Evolutionary conservation across 768 basidiomycete species (phyloP).

Genomic region (Tulasnella sp.): DNA sequence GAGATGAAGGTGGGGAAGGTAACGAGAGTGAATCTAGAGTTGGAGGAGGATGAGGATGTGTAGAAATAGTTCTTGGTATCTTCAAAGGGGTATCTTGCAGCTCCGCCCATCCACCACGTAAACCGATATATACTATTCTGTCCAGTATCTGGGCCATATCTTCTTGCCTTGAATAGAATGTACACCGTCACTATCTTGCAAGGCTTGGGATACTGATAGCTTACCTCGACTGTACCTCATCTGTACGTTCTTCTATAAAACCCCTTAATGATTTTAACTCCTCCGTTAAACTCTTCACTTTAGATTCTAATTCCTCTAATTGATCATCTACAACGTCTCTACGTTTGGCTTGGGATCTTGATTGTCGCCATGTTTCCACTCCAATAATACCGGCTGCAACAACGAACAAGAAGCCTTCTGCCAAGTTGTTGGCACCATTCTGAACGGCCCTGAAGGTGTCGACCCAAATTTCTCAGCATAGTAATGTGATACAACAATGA

Average conservation of each 20-base stretch:
- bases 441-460: constrained; percentile 52
- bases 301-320: constrained; percentile 35
- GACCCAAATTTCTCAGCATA: neutral
- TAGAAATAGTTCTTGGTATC: constrained; percentile 18
- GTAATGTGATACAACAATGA: neutral
- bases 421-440: constrained; percentile 71
- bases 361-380: constrained; percentile 63
- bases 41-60: neutral
- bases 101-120: constrained; percentile 51
- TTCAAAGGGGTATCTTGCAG: constrained; percentile 47
- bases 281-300: constrained; percentile 12
- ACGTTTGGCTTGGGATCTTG: constrained; percentile 55
- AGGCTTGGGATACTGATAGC: constrained; percentile 17
- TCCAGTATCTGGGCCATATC: constrained; percentile 54
- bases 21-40: too few species aligned
- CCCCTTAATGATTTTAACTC: constrained; percentile 31
- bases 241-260: constrained; percentile 34
- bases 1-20: too few species aligned
- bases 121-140: constrained; percentile 53
- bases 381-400: constrained; percentile 65
- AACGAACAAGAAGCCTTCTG: constrained; percentile 71
- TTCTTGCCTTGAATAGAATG: constrained; percentile 37
- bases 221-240: constrained; percentile 36
- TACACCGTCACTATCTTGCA: neutral
- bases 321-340: constrained; percentile 59